Base-by-base conservation (phyloP, 2,329 filamentous ascomycete genomes). In the Aureobasidium sp. region DNA sequence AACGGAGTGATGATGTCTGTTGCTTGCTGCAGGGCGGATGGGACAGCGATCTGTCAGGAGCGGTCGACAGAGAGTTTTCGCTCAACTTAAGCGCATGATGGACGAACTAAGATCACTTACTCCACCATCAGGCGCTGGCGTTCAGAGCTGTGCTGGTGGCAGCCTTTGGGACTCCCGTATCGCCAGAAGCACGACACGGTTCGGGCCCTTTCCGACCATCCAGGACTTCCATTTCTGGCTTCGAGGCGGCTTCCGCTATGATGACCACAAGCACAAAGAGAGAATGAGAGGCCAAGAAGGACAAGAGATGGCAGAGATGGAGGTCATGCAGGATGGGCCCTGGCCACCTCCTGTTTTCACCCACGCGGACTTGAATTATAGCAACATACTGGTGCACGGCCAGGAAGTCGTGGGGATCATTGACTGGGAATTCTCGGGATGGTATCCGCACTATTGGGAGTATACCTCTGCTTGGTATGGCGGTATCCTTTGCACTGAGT, bases 391-490 rank as follows among this genome's bases (percentile, higher is more conserved):
- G n/a, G n/a, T n/a, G n/a, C n/a, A n/a, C n/a, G n/a, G n/a, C n/a
- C n/a, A 77, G 55, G 67, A 73, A 6, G 67, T 84, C 27, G 73
- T 76, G 36, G 78, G 76, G 4, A 78, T 83, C 63, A 65, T 77
- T 49, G 76, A 75, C 63, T 81, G 77, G 78, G 78, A 81, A 64
- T 70, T 72, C 41, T 69, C 75, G 27, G 78, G 78, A 1, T 81
- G 76, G 76, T 79, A 77, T 66, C 78, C 77, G 2, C 68, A 72
- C 16, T 80, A 78, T 67, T 80, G 75, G 76, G 77, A 79, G 63
- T 77, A 76, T 61, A 76, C 74, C 7, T 69, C 69, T 5, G 71
- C 73, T 1, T 72, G 69, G 64, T 70, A 76, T 68, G 76, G 75
- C 30, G 75, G 47, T n/a, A n/a, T n/a, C n/a, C n/a, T n/a, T n/a